phyloP scores from a whole-genome alignment of 73 alveolate species.

The Tetrahymena borealis region DNA sequence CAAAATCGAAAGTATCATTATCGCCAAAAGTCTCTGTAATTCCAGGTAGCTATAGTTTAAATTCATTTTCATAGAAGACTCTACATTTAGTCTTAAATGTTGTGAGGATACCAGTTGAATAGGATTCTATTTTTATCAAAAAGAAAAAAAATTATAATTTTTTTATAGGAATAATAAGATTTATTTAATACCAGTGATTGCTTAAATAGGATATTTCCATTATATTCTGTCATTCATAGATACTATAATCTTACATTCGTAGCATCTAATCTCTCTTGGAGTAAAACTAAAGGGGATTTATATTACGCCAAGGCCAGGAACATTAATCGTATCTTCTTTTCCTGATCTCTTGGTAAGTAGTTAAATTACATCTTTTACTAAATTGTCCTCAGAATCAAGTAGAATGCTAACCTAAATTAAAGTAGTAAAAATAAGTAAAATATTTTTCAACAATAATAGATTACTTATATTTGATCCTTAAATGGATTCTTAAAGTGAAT shows the following conservation, averaged over 20 bases:
- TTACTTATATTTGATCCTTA: constrained; percentile 82
- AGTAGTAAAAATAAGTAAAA: too few species aligned
- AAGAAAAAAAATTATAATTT: too few species aligned
- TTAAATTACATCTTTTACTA: constrained; percentile 58
- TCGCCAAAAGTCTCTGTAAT: constrained; percentile 37
- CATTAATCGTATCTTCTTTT: constrained; percentile 77
- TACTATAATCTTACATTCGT: constrained; percentile 78
- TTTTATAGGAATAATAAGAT: too few species aligned
- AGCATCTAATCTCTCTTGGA: constrained; percentile 88
- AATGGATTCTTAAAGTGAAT: constrained; percentile 94
- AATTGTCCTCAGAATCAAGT: background rate
- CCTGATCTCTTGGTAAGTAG: constrained; percentile 71
- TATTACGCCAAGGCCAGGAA: constrained; percentile 80
- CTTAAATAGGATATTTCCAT: constrained; percentile 94
- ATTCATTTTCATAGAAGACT: constrained; percentile 62
- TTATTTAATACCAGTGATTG: constrained; percentile 23
- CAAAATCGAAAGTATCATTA: constrained; percentile 68
- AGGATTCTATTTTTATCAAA: constrained; percentile 75
- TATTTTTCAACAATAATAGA: too few species aligned
- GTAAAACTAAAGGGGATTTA: constrained; percentile 91
- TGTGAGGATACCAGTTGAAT: constrained; percentile 82
- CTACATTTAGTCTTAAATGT: constrained; percentile 88
- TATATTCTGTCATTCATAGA: constrained; percentile 82
- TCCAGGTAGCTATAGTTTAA: constrained; percentile 68
- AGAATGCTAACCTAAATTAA: too few species aligned